A percentile compares a stretch with the other conserved stretches of the same genome.
phyloP scores from a whole-genome alignment of 768 basidiomycete species.

The Auriscalpium vulgare region DNA sequence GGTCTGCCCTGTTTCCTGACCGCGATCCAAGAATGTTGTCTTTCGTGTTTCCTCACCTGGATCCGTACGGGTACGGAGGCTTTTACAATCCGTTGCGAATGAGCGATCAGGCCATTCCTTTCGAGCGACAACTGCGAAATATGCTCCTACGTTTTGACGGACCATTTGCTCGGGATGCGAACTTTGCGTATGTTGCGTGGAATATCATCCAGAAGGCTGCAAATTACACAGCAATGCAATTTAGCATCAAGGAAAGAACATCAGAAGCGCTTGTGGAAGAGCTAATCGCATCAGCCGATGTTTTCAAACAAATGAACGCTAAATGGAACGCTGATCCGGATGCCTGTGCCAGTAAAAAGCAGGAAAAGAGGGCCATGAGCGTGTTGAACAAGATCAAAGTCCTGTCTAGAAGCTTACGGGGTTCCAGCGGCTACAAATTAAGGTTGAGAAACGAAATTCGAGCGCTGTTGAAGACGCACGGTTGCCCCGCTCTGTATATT shows the following conservation, averaged over 20 bases:
- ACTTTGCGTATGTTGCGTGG: not conserved
- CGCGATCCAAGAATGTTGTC: constrained; percentile 31
- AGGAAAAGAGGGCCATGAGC: not conserved
- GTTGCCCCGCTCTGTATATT: not conserved
- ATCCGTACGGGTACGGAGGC: constrained; percentile 36
- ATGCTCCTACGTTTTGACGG: constrained; percentile 24
- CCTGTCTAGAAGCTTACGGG: not conserved
- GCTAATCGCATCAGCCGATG: too few species aligned
- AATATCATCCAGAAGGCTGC: not conserved
- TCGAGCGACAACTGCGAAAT: constrained; percentile 29
- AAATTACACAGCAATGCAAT: not conserved
- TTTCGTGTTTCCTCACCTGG: constrained; percentile 34
- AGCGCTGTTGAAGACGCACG: not conserved
- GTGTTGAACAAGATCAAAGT: not conserved
- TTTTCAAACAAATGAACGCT: not conserved
- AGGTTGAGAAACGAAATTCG: not conserved
- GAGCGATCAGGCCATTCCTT: constrained; percentile 9
- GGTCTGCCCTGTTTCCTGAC: not conserved
- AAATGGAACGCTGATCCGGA: not conserved
- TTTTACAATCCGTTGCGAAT: constrained; percentile 26
- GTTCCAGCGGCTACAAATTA: not conserved
- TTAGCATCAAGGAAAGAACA: not conserved
- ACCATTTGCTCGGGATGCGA: constrained; percentile 18
- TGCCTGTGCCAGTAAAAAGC: not conserved
- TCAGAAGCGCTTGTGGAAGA: not conserved